A percentile compares a stretch with the other conserved stretches of the same genome.
These are phyloP conservation scores for Xanthoceras sorbifolium DNA, from an alignment of 345 rosid species.

Conservation along the genomic window DNA sequence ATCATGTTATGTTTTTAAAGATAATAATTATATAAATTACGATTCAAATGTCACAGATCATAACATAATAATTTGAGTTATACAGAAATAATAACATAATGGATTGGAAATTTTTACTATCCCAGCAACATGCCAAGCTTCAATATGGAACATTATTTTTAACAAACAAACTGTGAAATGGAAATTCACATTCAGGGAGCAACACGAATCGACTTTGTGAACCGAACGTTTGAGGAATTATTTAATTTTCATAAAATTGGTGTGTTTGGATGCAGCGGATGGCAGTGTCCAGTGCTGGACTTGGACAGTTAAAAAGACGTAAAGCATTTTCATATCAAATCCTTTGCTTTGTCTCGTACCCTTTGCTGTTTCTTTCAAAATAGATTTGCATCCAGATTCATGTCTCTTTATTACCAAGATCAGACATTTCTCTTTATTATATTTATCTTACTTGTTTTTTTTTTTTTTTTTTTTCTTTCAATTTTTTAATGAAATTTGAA, in stretches of 20 bases:
- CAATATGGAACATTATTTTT: background rate
- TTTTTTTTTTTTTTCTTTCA: too few species aligned
- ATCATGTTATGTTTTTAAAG: too few species aligned
- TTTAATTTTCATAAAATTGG: too few species aligned
- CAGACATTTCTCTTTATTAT: background rate
- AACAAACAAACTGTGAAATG: background rate
- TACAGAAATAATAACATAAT: too few species aligned
- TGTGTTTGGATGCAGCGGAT: background rate
- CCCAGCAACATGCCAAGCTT: too few species aligned
- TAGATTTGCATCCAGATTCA: slow-evolving; percentile 31
- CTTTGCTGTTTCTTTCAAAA: slow-evolving; percentile 16
- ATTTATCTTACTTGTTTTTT: background rate
- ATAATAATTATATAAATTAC: too few species aligned
- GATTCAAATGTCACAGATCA: too few species aligned
- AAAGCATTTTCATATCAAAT: slow-evolving; percentile 23
- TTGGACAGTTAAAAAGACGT: background rate
- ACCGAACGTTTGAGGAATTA: too few species aligned
- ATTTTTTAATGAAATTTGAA: too few species aligned
- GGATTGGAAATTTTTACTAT: too few species aligned
- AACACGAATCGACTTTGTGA: too few species aligned
- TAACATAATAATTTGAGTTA: too few species aligned
- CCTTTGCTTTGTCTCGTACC: slow-evolving; percentile 15
- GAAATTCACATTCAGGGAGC: background rate
- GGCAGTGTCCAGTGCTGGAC: background rate
- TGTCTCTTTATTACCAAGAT: background rate